Base-by-base conservation (phyloP, 345 rosid genomes). In the Hirschfeldia incana region DNA sequence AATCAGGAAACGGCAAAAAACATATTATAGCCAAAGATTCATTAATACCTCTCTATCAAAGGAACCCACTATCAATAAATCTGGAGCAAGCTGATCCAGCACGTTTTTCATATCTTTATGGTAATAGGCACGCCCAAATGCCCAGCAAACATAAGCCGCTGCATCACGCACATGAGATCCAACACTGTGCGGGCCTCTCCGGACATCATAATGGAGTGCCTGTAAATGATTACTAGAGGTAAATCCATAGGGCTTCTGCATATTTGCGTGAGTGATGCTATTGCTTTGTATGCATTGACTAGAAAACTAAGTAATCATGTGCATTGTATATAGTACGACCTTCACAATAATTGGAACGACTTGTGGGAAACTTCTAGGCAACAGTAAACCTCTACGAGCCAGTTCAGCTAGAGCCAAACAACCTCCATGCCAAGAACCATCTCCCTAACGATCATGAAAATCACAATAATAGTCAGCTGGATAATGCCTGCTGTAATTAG, bases 81-180 rank as follows among this genome's bases (percentile, higher is more conserved):
- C 93, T 37, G 98, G 93, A 80, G 91, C 94, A 79, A 95, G 86
- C 75, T 93, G 91, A 76, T 93, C 93, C 87, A 95, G 76, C 65
- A 95, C 84, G 71, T 64, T 84, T 86, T 87, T 91, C 99, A 95
- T 90, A 82, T 93, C 97, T n/a, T 83, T 65, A 70, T 91, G 88
- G 89, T 64, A 83, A 86, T 95, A 95, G 67, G 98, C 94, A 63
- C 99, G 97, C 12, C 98, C 99, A 89, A 95, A 95, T 77, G 98
- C 99, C 98, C 99, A 95, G 73, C 98, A 95, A 65, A 95, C 99
- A 82, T 95, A 95, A 60, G 99, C 99, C 72, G 99, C 97, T 83
- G 98, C 99, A 87, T 95, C 99, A 77, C 98, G 97, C 36, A 95
- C 98, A 86, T 93, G 99, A 83, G 99, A 92, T 74, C 99, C 99